Conservation (phyloP, 2,329 filamentous ascomycete species). For the Fusarium nisikadoi region DNA sequence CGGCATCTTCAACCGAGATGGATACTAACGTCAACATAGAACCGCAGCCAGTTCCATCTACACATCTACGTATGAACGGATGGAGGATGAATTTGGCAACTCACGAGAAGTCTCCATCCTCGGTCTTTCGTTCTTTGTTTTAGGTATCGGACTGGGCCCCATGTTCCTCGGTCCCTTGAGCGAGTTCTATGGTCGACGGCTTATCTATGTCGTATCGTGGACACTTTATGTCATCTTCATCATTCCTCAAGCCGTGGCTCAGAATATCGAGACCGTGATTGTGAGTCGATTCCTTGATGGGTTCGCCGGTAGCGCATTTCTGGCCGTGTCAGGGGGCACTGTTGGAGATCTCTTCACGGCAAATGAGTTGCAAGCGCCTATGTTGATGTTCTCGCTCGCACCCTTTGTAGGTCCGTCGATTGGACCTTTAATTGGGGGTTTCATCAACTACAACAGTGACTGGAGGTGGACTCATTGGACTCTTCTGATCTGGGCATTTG, state of each 20-base stretch:
- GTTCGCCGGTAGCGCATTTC: constrained; percentile 73
- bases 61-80: constrained; percentile 81
- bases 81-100: constrained; percentile 78
- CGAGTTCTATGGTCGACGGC: constrained; percentile 84
- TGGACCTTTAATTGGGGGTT: constrained; percentile 75
- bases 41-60: constrained; percentile 91
- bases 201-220: constrained; percentile 82
- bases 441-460: constrained; percentile 78
- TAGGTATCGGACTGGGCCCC: constrained; percentile 74
- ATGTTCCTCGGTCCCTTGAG: constrained; percentile 72
- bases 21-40: constrained; percentile 53
- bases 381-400: constrained; percentile 80
- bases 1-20: neutral
- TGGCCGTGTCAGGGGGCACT: constrained; percentile 83
- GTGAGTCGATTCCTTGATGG: constrained; percentile 82
- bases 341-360: constrained; percentile 82
- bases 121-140: constrained; percentile 84
- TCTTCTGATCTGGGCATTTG: constrained; percentile 82
- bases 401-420: constrained; percentile 72
- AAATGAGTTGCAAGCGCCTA: constrained; percentile 78
- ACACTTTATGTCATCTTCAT: constrained; percentile 81
- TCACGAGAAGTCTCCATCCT: constrained; percentile 79
- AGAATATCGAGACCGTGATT: constrained; percentile 83
- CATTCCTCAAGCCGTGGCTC: constrained; percentile 82
- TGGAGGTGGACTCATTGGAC: constrained; percentile 91